Conservation (phyloP, 1,284 basidiomycete genomes). For the Trametes versicolor region DNA sequence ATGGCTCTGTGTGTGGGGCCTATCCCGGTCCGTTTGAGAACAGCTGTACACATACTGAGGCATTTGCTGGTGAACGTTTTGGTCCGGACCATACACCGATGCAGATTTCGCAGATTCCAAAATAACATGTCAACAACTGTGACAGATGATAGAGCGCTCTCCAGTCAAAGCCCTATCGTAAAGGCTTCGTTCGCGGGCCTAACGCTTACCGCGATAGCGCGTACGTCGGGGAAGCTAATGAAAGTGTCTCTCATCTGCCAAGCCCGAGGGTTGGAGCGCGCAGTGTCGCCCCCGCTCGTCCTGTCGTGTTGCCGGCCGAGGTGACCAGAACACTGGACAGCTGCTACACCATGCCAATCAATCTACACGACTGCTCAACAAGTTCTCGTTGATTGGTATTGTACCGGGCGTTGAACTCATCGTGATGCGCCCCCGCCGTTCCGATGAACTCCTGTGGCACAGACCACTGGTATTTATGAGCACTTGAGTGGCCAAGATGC, state of each 20-base stretch:
- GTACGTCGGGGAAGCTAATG: neutral
- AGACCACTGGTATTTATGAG: neutral
- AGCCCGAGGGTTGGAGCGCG: neutral
- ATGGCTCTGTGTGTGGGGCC: too few relatives aligned
- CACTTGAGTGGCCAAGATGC: neutral
- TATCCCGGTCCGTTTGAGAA: too few relatives aligned
- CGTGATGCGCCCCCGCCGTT: neutral
- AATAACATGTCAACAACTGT: too few relatives aligned
- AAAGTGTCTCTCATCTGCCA: neutral
- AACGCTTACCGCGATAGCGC: neutral
- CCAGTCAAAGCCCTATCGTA: neutral
- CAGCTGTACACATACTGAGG: too few relatives aligned
- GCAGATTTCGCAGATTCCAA: too few relatives aligned
- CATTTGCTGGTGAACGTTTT: too few relatives aligned
- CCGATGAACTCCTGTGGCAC: neutral
- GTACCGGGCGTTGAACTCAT: neutral
- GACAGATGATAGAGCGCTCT: conserved; percentile 14
- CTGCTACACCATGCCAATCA: neutral
- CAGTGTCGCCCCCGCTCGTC: neutral
- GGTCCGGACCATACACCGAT: too few relatives aligned
- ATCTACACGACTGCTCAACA: neutral
- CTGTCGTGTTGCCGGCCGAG: neutral
- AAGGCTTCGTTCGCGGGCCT: neutral
- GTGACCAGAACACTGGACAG: neutral
- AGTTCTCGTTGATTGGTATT: neutral